A percentile compares a stretch with the other conserved stretches of the same genome.
Evolutionary conservation across 495 filamentous ascomycete species (phyloP).

Genomic region (Xanthoparmelia taractica): DNA sequence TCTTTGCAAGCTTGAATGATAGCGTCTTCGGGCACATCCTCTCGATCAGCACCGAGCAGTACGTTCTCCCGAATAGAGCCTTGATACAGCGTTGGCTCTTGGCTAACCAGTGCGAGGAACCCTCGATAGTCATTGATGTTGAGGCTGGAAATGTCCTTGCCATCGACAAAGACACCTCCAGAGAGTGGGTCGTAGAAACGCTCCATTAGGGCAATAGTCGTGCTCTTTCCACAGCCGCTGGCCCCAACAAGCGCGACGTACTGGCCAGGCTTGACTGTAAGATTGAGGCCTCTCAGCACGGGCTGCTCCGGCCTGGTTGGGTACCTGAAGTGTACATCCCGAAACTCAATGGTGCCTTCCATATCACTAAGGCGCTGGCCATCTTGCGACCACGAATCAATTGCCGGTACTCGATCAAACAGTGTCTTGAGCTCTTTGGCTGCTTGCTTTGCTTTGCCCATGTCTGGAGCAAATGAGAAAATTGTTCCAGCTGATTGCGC

Average conservation of each 20-base stretch:
- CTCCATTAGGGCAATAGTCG: slow-evolving; percentile 71
- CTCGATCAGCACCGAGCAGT: slow-evolving; percentile 56
- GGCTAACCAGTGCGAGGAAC: slow-evolving; percentile 71
- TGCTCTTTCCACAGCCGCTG: slow-evolving; percentile 78
- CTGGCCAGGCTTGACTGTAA: slow-evolving; percentile 65
- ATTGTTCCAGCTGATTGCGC: slow-evolving; percentile 80
- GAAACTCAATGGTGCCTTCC: slow-evolving; percentile 67
- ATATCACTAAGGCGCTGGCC: slow-evolving; percentile 53
- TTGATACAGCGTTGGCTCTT: slow-evolving; percentile 82
- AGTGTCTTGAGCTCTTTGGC: slow-evolving; percentile 66
- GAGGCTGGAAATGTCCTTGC: slow-evolving; percentile 61
- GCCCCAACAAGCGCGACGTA: slow-evolving; percentile 77
- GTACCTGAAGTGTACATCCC: slow-evolving; percentile 74
- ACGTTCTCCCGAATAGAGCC: slow-evolving; percentile 81
- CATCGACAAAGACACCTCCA: slow-evolving; percentile 68
- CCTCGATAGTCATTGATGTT: slow-evolving; percentile 72
- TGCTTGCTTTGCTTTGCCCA: slow-evolving; percentile 81
- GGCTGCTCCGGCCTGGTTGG: slow-evolving; percentile 73
- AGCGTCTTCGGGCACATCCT: slow-evolving; percentile 58
- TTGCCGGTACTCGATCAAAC: slow-evolving; percentile 69
- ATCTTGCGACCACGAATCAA: slow-evolving; percentile 74
- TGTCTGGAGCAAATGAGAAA: slow-evolving; percentile 79
- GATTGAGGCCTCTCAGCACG: slow-evolving; percentile 64
- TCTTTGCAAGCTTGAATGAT: slow-evolving; percentile 72
- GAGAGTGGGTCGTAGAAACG: slow-evolving; percentile 75